A percentile compares a stretch with the other conserved stretches of the same genome.
These are phyloP conservation scores for Starmera quercuum DNA, from an alignment of 805 yeast species.

Conservation along the genomic window DNA sequence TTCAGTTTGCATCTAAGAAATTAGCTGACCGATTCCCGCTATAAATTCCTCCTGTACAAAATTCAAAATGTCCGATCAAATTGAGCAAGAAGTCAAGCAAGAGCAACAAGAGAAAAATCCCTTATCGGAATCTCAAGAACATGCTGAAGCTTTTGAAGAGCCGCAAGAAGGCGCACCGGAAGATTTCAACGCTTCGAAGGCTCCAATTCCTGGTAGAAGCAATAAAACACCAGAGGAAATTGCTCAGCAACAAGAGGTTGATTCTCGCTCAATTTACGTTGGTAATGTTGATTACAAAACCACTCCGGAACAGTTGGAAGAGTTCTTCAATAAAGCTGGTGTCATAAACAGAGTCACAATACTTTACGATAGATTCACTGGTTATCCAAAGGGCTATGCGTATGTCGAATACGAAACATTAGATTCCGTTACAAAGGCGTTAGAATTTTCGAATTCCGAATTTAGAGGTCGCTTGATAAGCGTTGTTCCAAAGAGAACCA, in stretches of 20 bases:
- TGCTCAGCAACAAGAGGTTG: slow-evolving; percentile 34
- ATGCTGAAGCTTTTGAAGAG: not conserved
- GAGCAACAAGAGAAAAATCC: not conserved
- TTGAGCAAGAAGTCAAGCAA: not conserved
- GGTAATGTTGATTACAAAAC: slow-evolving; percentile 42
- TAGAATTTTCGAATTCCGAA: slow-evolving; percentile 32
- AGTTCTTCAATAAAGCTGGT: slow-evolving; percentile 37
- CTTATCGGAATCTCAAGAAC: not conserved
- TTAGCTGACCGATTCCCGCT: too few relatives aligned
- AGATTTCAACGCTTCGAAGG: not conserved
- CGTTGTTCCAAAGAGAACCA: slow-evolving; percentile 46
- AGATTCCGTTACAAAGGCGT: slow-evolving; percentile 38
- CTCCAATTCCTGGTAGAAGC: not conserved
- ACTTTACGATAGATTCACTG: slow-evolving; percentile 35
- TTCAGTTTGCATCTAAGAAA: too few relatives aligned
- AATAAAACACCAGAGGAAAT: slow-evolving; percentile 21
- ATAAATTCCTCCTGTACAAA: too few relatives aligned
- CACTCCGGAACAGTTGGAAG: slow-evolving; percentile 44
- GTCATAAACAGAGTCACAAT: slow-evolving; percentile 45
- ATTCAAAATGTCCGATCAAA: not conserved
- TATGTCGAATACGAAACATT: slow-evolving; percentile 46
- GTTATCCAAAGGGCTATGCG: slow-evolving; percentile 52
- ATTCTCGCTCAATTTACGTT: slow-evolving; percentile 45
- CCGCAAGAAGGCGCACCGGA: not conserved
- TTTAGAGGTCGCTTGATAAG: slow-evolving; percentile 40